Base-by-base conservation (phyloP, 257 asterid species). In the Penstemon barbatus region DNA sequence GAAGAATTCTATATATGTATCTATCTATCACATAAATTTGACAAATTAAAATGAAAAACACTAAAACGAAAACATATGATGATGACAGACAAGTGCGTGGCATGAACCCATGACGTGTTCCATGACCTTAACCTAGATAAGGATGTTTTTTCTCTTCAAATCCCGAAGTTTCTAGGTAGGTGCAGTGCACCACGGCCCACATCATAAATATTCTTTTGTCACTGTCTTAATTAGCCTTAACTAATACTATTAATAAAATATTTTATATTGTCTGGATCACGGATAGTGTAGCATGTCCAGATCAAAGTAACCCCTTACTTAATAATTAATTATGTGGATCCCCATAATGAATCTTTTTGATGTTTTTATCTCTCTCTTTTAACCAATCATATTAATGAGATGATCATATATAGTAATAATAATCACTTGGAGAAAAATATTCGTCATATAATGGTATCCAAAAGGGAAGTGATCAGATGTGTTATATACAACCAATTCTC, bases 151-250 rank as follows among this genome's bases (percentile, higher is more conserved):
- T 7, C 8, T 58, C 58, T 46, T 66, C 75, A 67, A 77, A 59
- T 52, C 78, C 8, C 57, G 81, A 82, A 78, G 61, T 76, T 76
- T 70, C 86, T 64, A 62, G 37, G 82, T 40, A 58, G 55, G 75
- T 80, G 66, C 84, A 8, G 75, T 80, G 66, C 84, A 8, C 50
- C 59, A 33, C 72, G 18, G 6, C 64, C 18, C 18, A 15, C 25
- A 5, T 70, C 61, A 63, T 53, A 25, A 8, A 37, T 68, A 57
- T 53, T 4, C 75, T 61, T 42, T 54, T 50, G 37, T 61, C 42
- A 65, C n/a, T 43, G 60, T 48, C 25, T 25, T 25, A 25, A 2
- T 25, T 25, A 25, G 2, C 33, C 33, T 25, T 25, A 25, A 25
- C 33, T 25, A 25, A 25, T 1, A 25, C 0, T 25, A 25, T 1